These are phyloP conservation scores for Scalesia atractyloides DNA, from an alignment of 129 eudicot species.

Conservation along the genomic window DNA sequence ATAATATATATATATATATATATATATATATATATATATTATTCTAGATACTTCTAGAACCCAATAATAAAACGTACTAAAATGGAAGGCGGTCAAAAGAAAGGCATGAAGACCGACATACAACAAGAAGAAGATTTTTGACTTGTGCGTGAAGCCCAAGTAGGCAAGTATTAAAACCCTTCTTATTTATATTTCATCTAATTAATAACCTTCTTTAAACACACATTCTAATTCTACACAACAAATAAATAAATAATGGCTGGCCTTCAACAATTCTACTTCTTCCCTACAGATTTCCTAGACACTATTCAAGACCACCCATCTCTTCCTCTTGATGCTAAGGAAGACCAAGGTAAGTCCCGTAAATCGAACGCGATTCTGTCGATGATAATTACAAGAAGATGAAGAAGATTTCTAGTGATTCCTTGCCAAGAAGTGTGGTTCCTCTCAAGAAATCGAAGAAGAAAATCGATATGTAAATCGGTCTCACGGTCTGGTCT, in stretches of 20 bases:
- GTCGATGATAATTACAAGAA: constrained; percentile 23
- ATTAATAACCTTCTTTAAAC: no score
- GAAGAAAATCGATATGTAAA: not conserved
- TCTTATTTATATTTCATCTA: not conserved
- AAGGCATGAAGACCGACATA: no score
- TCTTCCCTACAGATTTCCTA: constrained; percentile 41
- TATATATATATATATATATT: no score
- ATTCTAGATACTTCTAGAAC: no score
- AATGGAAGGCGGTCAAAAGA: no score
- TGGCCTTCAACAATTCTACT: constrained; percentile 43
- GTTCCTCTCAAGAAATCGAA: constrained; percentile 17
- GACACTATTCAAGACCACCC: constrained; percentile 33
- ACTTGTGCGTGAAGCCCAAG: constrained; percentile 28
- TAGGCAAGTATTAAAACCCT: not conserved
- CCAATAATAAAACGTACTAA: no score
- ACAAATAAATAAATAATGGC: constrained; percentile 23
- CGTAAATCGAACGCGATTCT: constrained; percentile 23
- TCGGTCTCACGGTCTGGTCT: not conserved
- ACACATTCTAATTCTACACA: not conserved
- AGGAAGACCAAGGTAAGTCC: not conserved
- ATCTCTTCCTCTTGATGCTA: not conserved
- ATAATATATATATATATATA: no score
- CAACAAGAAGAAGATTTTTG: constrained; percentile 22
- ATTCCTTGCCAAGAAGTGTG: constrained; percentile 24
- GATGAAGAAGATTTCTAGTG: constrained; percentile 35